These are phyloP conservation scores for Trichopus zeylanicus DNA, from an alignment of 116 monocot genomes.

Conservation along the genomic window DNA sequence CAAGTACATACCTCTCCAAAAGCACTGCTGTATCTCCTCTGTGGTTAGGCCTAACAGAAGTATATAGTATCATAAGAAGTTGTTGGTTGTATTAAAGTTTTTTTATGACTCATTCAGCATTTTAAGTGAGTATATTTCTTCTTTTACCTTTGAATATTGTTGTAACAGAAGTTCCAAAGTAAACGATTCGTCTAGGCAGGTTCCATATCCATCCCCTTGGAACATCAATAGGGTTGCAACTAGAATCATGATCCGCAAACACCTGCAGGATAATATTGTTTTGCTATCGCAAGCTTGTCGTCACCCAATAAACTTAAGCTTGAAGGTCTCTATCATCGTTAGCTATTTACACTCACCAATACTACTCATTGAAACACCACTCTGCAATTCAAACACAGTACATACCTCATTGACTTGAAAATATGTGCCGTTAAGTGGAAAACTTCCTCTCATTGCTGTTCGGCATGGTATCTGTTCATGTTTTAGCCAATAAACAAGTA, in stretches of 20 bases:
- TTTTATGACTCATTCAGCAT: not conserved
- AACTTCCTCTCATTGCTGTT: constrained; percentile 20
- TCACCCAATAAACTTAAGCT: not conserved
- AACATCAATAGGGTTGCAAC: constrained; percentile 1
- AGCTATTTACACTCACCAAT: not conserved
- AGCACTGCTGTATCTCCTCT: constrained; percentile 13
- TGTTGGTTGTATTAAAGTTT: no score
- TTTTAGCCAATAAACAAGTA: no score
- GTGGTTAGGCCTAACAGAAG: constrained; percentile 6
- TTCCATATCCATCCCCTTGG: constrained; percentile 8
- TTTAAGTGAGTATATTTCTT: not conserved
- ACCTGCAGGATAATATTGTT: not conserved
- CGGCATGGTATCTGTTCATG: constrained; percentile 19
- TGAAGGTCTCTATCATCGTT: not conserved
- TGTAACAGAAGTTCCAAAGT: constrained; percentile 2
- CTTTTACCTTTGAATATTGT: constrained; percentile 12
- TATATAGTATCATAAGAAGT: no score
- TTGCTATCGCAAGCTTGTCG: not conserved
- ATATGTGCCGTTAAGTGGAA: constrained; percentile 18
- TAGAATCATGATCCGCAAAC: constrained; percentile 5
- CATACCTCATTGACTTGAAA: constrained; percentile 18
- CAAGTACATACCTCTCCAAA: constrained; percentile 6
- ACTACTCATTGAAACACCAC: not conserved
- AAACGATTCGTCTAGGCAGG: constrained; percentile 1
- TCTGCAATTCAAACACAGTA: not conserved